phyloP scores from a whole-genome alignment of 306 rosid genomes.

The Fragaria iinumae region DNA sequence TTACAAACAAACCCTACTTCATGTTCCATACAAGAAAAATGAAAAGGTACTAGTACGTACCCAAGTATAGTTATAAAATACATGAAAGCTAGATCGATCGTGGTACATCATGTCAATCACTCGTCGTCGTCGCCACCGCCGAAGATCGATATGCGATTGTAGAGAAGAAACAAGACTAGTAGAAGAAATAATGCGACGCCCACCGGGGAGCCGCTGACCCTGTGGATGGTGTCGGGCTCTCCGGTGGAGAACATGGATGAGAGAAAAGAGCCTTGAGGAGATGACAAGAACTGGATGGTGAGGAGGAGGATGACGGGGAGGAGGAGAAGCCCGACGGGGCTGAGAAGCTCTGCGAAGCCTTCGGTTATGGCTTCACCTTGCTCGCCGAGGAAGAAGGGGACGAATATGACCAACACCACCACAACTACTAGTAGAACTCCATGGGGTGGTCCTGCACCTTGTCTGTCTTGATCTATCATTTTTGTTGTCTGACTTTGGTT shows the following conservation, averaged over 20 bases:
- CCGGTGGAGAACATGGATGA: constrained; percentile 69
- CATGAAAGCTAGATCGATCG: constrained; percentile 29
- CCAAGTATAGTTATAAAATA: not conserved
- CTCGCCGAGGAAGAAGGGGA: constrained; percentile 68
- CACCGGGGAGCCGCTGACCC: constrained; percentile 74
- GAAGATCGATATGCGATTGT: constrained; percentile 70
- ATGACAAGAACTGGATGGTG: constrained; percentile 82
- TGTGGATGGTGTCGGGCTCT: constrained; percentile 78
- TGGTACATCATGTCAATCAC: constrained; percentile 19
- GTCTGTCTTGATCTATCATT: constrained; percentile 21
- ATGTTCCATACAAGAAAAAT: constrained; percentile 3
- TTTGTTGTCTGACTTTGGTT: not conserved
- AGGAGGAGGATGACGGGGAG: constrained; percentile 84
- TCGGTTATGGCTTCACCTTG: constrained; percentile 75
- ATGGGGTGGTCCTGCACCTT: constrained; percentile 61
- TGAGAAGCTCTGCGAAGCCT: constrained; percentile 66
- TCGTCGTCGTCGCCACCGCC: constrained; percentile 69
- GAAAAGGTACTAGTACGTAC: not conserved
- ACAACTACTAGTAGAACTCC: constrained; percentile 66
- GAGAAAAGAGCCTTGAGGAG: constrained; percentile 76
- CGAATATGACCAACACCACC: constrained; percentile 50
- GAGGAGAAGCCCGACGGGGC: constrained; percentile 79
- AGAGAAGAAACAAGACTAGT: constrained; percentile 61
- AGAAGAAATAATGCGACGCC: constrained; percentile 80
- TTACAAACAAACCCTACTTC: constrained; percentile 11